Conservation (phyloP, 345 rosid genomes). For the Eucalyptus pumila region DNA sequence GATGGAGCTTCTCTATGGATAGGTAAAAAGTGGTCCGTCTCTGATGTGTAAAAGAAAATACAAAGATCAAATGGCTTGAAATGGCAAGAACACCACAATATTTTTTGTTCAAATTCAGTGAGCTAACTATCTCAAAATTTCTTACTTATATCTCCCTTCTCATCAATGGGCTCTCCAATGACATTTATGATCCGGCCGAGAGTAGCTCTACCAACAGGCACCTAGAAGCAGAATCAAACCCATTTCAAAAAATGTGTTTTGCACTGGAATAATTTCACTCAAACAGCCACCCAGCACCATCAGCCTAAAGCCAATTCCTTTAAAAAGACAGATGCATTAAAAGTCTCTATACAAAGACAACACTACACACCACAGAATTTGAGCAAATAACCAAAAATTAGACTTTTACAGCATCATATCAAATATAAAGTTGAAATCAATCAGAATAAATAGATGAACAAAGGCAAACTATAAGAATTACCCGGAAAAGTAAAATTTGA, state of each 20-base stretch:
- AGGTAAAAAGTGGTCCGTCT: conserved; percentile 82
- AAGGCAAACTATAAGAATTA: background rate
- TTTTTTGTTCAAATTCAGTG: background rate
- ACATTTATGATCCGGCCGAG: conserved; percentile 97
- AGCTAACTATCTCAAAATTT: background rate
- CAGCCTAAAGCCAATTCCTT: background rate
- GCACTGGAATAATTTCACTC: background rate
- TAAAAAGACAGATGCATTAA: background rate
- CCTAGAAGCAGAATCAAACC: conserved; percentile 17
- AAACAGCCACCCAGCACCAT: background rate
- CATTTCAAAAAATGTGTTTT: background rate
- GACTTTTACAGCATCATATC: background rate
- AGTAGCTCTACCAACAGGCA: conserved; percentile 97
- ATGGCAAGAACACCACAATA: background rate
- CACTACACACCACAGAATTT: background rate
- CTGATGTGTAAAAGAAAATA: conserved; percentile 11
- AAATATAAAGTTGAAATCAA: background rate
- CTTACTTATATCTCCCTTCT: conserved; percentile 82
- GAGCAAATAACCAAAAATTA: background rate
- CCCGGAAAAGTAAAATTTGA: background rate
- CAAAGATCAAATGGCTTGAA: background rate
- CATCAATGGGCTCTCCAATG: conserved; percentile 93
- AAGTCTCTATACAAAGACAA: background rate
- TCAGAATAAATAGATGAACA: background rate
- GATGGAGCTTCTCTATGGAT: conserved; percentile 97